Percentiles rank a stretch among this genome's conserved stretches.
These are phyloP conservation scores for Trichoderma brevicompactum DNA, from an alignment of 2,329 filamentous ascomycete species.

Conservation along the genomic window DNA sequence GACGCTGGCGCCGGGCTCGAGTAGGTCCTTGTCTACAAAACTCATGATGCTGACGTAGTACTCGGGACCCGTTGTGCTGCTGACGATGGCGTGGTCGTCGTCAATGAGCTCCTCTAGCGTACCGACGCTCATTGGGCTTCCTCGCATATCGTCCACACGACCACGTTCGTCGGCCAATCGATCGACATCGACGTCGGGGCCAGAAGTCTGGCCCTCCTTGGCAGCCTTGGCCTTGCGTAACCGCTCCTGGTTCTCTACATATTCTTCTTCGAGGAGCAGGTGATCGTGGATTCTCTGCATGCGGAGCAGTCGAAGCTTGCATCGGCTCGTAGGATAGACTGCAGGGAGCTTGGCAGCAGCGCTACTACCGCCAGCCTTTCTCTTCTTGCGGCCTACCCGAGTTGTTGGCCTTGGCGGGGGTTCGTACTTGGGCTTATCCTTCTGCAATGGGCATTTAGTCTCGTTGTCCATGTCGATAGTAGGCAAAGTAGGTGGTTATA, in stretches of 20 bases:
- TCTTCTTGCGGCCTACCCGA: constrained; percentile 97
- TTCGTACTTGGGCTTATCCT: constrained; percentile 99
- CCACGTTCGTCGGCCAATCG: constrained; percentile 92
- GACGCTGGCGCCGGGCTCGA: constrained; percentile 95
- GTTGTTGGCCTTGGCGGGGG: constrained; percentile 96
- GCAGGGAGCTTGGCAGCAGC: constrained; percentile 93
- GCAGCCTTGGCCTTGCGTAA: constrained; percentile 88
- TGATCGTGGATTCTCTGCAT: constrained; percentile 99
- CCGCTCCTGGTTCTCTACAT: constrained; percentile 98
- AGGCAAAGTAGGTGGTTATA: constrained; percentile 42
- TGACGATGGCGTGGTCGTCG: constrained; percentile 98
- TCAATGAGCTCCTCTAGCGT: constrained; percentile 99
- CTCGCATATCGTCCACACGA: constrained; percentile 96
- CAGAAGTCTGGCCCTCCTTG: constrained; percentile 69
- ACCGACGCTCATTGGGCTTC: constrained; percentile 97
- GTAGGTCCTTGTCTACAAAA: constrained; percentile 97
- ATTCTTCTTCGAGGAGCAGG: constrained; percentile 94
- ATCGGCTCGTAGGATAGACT: constrained; percentile 93
- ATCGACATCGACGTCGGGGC: constrained; percentile 75
- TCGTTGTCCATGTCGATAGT: not conserved
- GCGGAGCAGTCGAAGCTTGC: constrained; percentile 93
- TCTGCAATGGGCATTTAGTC: constrained; percentile 58
- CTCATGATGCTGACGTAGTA: constrained; percentile 99
- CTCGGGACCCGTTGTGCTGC: constrained; percentile 93
- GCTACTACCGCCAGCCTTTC: constrained; percentile 89